Evolutionary conservation across 495 filamentous ascomycete genomes (phyloP).

Genomic region (Penicillium egyptiacum): DNA sequence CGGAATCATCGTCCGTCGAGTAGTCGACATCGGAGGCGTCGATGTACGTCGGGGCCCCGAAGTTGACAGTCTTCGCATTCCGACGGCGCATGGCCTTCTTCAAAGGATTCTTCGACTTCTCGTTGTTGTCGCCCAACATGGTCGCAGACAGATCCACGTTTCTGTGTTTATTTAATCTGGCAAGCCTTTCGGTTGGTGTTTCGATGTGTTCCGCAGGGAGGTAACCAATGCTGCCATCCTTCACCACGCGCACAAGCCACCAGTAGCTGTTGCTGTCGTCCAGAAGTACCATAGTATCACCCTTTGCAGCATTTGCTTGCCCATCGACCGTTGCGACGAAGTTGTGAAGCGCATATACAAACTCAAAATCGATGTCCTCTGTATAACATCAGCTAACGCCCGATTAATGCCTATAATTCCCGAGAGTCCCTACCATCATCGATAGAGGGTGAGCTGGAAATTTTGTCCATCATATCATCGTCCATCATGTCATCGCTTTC

Average conservation of each 20-base stretch:
- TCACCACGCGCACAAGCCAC: conserved; percentile 97
- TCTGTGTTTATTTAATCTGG: conserved; percentile 93
- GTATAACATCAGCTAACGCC: conserved; percentile 61
- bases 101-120: conserved; percentile 85
- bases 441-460: conserved; percentile 96
- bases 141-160: conserved; percentile 95
- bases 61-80: conserved; percentile 87
- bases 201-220: conserved; percentile 98
- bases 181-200: conserved; percentile 92
- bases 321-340: conserved; percentile 98
- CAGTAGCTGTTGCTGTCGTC: conserved; percentile 99
- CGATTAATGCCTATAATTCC: conserved; percentile 6
- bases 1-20: conserved; percentile 77
- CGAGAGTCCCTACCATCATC: conserved; percentile 82
- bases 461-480: conserved; percentile 94
- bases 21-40: conserved; percentile 91
- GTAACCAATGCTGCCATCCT: conserved; percentile 97
- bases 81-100: conserved; percentile 87
- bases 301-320: conserved; percentile 96
- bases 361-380: conserved; percentile 99
- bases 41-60: conserved; percentile 81
- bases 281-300: conserved; percentile 99
- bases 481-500: conserved; percentile 78
- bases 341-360: conserved; percentile 96
- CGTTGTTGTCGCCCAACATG: conserved; percentile 89